Base-by-base conservation (phyloP, 2,329 filamentous ascomycete species). In the Rutstroemia sp. region DNA sequence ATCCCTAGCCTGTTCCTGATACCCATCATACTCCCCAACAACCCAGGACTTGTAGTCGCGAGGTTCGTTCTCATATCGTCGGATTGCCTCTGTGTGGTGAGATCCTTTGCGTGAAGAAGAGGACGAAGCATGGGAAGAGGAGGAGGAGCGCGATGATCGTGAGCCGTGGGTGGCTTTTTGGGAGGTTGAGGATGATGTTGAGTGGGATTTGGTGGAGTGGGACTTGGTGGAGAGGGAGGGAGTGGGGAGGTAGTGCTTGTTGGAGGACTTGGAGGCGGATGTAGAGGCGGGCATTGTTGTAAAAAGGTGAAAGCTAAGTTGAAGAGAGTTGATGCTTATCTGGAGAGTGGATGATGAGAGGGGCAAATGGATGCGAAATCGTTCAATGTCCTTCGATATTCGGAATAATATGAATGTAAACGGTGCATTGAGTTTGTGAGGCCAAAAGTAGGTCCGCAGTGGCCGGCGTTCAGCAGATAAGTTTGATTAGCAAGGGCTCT, bases 1-100 rank as follows among this genome's bases (percentile, higher is more conserved):
- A 5, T 27, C 21, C 21, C 21, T 58, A 25, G 54, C 61, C 25
- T 54, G 53, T 6, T 60, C 54, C 50, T 64, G 61, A 34, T 48
- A 27, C 4, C 34, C 8, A 57, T 64, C 63, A 52, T 62, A 65
- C 25, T 59, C 53, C n/a, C n/a, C 47, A 19, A 63, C 58, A 5
- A 50, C 50, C 34, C 46, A 58, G 10, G 60, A 62, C 7, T 45
- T 57, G 37, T 61, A 52, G 42, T 64, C 62, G 16, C 59, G 52
- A 12, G 59, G 58, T 4, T 60, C 62, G 17, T 42, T 37, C 21
- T 39, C 34, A 19, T 50, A 55, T 23, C 53, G 17, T 21, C n/a
- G 25, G 17, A 55, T 50, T 7, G 52, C 45, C 42, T 49, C 37
- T 41, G 14, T 42, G 21, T 37, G 34, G n/a, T 19, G 45, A 2